Evolutionary conservation across 306 rosid genomes (phyloP).

Genomic region (Cucurbita pepo): DNA sequence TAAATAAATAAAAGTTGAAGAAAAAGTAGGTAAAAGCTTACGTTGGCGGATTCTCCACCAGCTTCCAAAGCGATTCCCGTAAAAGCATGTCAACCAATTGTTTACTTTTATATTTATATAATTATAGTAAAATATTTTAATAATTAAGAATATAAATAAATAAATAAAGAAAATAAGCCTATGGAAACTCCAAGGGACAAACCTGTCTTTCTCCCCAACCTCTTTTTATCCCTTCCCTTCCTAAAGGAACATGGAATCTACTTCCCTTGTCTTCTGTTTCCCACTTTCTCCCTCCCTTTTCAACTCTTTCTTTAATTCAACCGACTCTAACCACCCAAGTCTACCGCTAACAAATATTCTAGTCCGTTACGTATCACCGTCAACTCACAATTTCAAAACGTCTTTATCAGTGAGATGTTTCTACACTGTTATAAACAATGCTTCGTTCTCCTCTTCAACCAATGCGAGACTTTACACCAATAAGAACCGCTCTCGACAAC

Average conservation of each 20-base stretch:
- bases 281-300: neutral
- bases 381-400: too few species aligned
- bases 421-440: too few species aligned
- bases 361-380: too few species aligned
- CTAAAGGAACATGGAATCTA: conserved; percentile 6
- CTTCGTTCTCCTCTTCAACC: too few species aligned
- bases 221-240: neutral
- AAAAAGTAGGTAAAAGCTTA: neutral
- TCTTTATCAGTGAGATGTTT: too few species aligned
- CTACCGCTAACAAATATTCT: too few species aligned
- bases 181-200: conserved; percentile 5
- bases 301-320: too few species aligned
- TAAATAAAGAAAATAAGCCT: neutral
- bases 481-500: too few species aligned
- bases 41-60: conserved; percentile 4
- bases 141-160: neutral
- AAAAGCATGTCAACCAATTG: conserved; percentile 3
- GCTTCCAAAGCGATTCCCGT: neutral
- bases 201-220: neutral
- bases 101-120: neutral
- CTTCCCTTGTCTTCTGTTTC: neutral
- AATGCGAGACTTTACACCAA: too few species aligned
- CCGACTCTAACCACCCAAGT: too few species aligned
- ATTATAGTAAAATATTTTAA: neutral
- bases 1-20: neutral